Percentiles rank a stretch among this genome's conserved stretches.
Evolutionary conservation across 768 basidiomycete species (phyloP).

Genomic region (Imleria badia): DNA sequence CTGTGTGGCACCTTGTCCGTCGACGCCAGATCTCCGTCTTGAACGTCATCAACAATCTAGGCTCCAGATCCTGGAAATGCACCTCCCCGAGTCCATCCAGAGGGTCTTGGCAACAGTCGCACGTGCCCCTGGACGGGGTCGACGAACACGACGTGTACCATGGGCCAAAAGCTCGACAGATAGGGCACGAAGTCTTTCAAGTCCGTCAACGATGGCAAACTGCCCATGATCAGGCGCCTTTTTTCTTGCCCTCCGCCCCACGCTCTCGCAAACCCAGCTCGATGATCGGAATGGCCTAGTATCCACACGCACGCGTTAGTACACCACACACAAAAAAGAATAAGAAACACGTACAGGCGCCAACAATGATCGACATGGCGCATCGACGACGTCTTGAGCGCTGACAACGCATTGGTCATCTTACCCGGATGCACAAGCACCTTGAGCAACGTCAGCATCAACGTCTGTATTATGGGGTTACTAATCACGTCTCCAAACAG

Average conservation of each 20-base stretch:
- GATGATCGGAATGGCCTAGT: conserved; percentile 88
- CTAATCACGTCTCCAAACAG: conserved; percentile 98
- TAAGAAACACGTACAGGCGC: conserved; percentile 68
- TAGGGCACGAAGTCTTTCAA: conserved; percentile 94
- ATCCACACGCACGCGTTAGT: too few relatives aligned
- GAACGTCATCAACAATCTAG: conserved; percentile 81
- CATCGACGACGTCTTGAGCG: conserved; percentile 92
- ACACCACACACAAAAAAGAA: too few relatives aligned
- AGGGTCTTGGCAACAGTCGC: conserved; percentile 97
- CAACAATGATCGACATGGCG: conserved; percentile 98
- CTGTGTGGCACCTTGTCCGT: conserved; percentile 97
- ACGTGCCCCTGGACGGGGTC: conserved; percentile 96
- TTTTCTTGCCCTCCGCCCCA: conserved; percentile 91
- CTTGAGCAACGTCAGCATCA: conserved; percentile 88
- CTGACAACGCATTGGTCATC: conserved; percentile 80
- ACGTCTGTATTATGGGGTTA: conserved; percentile 93
- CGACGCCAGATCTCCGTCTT: conserved; percentile 95
- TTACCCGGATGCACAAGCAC: conserved; percentile 94
- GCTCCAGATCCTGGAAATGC: conserved; percentile 94
- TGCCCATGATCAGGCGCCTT: conserved; percentile 98
- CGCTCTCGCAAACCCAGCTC: conserved; percentile 95
- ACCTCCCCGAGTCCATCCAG: conserved; percentile 89
- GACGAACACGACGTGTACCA: conserved; percentile 89
- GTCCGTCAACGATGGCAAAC: conserved; percentile 86
- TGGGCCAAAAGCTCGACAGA: conserved; percentile 80